phyloP scores from a whole-genome alignment of 1,139 yeast species.

The Yamadazyma sp. region DNA sequence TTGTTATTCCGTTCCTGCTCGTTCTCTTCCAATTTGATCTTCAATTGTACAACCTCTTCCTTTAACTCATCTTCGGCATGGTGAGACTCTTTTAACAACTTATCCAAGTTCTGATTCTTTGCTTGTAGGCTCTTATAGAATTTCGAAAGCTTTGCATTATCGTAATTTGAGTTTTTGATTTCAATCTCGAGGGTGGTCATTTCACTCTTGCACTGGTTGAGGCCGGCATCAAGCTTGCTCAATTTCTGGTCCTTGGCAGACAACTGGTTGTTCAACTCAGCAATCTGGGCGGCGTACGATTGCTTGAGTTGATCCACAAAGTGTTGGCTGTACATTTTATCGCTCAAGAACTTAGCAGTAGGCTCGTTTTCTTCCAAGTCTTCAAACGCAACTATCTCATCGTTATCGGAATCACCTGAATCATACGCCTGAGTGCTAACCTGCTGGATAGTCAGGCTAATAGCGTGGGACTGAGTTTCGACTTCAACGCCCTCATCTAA shows the following conservation, averaged over 20 bases:
- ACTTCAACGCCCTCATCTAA: slow-evolving; percentile 4
- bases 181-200: slow-evolving; percentile 2
- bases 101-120: not conserved
- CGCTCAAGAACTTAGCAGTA: slow-evolving; percentile 8
- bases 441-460: not conserved
- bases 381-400: not conserved
- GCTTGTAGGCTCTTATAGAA: slow-evolving; percentile 2
- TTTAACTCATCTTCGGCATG: not conserved
- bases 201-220: slow-evolving; percentile 4
- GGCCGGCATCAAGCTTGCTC: not conserved
- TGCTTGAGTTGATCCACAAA: slow-evolving; percentile 5
- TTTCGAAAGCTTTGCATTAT: slow-evolving; percentile 7
- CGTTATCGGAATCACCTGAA: not conserved
- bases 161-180: slow-evolving; percentile 6
- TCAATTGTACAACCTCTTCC: not conserved
- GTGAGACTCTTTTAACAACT: slow-evolving; percentile 1
- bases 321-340: slow-evolving; percentile 4
- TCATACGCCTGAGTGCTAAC: slow-evolving; percentile 1
- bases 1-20: slow-evolving; percentile 1
- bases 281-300: slow-evolving; percentile 2
- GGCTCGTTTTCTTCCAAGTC: slow-evolving; percentile 8
- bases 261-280: slow-evolving; percentile 1
- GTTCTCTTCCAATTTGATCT: not conserved
- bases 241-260: slow-evolving; percentile 1
- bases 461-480: not conserved